Base-by-base conservation (phyloP, 2,329 filamentous ascomycete genomes). In the Scytalidium lignicola region DNA sequence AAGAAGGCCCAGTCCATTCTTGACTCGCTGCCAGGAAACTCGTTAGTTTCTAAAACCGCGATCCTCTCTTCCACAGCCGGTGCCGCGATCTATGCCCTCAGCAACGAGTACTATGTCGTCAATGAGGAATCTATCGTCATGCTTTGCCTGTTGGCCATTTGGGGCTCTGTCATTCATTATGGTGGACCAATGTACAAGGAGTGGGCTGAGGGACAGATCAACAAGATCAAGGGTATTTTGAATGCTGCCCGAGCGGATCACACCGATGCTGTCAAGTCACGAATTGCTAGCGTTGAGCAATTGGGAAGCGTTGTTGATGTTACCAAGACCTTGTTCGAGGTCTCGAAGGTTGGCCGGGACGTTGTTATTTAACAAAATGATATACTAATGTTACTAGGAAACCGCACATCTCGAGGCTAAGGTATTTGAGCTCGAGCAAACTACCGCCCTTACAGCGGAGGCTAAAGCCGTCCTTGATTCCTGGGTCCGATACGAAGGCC, bases 51-150 rank as follows among this genome's bases (percentile, higher is more conserved):
- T 73, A 99, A 99, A 86, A 90, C 90, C 62, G 93, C 93, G 66
- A 92, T 96, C 69, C 86, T 99, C 66, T 97, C 92, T 67, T 91
- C 90, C 64, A 86, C 86, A 58, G 89, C 93, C 66, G 92, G 88
- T 75, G 74, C 95, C 63, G 91, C 88, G 66, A 82, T 95, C 71
- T 95, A 93, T 69, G 93, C 90, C 67, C 90, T 99, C 75, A 95
- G 88, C 85, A 99, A 95, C 77, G 93, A 99, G 83, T 90, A 97
- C 79, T 97, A 96, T 75, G 90, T 99, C 70, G 81, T 99, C 75
- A 99, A 99, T 78, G 93, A 99, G 81, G 93, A 99, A 80, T 88
- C 91, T 57, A 88, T 99, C 68, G 88, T 95, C 67, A 88, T 89
- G 60, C 82, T 99, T 75, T 93, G 88, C 72, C 80, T 99, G 65